phyloP scores from a whole-genome alignment of 352 stramenopile genomes.

The Phytophthora sp. region DNA sequence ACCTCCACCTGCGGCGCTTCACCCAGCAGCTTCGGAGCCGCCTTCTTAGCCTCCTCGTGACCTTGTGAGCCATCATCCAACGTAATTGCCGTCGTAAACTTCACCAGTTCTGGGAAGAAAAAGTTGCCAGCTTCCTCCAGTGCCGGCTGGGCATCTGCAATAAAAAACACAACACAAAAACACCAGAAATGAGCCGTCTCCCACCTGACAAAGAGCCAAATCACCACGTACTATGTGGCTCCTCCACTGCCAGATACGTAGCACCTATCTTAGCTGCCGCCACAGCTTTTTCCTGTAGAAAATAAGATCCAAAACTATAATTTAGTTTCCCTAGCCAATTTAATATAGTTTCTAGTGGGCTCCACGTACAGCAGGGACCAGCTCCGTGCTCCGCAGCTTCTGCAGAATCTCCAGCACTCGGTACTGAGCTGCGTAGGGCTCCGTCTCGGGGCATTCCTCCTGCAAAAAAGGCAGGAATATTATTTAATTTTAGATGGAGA shows the following conservation, averaged over 20 bases:
- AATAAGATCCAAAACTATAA: not conserved
- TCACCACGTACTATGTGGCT: slow-evolving; percentile 56
- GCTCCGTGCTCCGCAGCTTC: slow-evolving; percentile 47
- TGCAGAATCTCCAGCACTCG: slow-evolving; percentile 60
- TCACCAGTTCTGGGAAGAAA: slow-evolving; percentile 50
- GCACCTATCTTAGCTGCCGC: slow-evolving; percentile 46
- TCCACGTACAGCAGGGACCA: slow-evolving; percentile 35
- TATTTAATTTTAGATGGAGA: no score
- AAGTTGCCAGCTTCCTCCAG: slow-evolving; percentile 46
- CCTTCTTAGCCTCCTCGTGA: slow-evolving; percentile 1
- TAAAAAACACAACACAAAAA: slow-evolving; percentile 1
- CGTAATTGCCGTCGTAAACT: slow-evolving; percentile 29
- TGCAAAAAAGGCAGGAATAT: slow-evolving; percentile 18
- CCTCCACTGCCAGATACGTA: slow-evolving; percentile 61
- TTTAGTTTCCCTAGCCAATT: not conserved
- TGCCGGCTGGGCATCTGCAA: slow-evolving; percentile 59
- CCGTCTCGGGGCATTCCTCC: slow-evolving; percentile 53
- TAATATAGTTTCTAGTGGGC: not conserved
- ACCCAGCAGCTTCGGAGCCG: not conserved
- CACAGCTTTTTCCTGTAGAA: slow-evolving; percentile 38
- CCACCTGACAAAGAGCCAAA: not conserved
- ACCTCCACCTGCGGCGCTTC: slow-evolving; percentile 30
- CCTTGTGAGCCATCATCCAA: slow-evolving; percentile 16
- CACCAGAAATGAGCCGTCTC: no score
- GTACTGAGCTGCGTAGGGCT: slow-evolving; percentile 60